Conservation (phyloP, 1,284 basidiomycete species). For the Xerocomus minutiporus region DNA sequence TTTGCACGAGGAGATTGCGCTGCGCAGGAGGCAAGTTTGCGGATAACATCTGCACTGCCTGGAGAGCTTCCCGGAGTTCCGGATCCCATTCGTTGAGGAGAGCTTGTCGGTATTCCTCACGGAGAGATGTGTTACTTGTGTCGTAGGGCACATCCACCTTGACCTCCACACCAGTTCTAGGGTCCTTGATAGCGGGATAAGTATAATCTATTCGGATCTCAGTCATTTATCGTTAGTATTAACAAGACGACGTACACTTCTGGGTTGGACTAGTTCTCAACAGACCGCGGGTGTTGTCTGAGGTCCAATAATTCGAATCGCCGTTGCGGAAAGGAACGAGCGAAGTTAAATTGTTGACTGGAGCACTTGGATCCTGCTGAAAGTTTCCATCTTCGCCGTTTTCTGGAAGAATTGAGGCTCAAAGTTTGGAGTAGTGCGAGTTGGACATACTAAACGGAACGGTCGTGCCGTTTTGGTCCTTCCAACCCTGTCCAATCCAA, state of each 20-base stretch:
- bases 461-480: not conserved
- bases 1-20: slow-evolving; percentile 8
- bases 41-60: not conserved
- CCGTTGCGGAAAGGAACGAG: not conserved
- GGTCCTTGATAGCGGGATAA: slow-evolving; percentile 13
- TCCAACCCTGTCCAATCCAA: not conserved
- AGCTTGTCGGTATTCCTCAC: slow-evolving; percentile 7
- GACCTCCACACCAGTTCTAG: slow-evolving; percentile 2
- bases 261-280: not conserved
- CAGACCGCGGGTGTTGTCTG: not conserved
- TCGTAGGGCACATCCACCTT: slow-evolving; percentile 6
- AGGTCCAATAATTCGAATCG: not conserved
- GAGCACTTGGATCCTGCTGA: not conserved
- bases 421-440: too few species aligned
- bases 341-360: not conserved
- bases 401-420: too few species aligned
- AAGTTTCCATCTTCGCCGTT: too few species aligned
- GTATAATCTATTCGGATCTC: slow-evolving; percentile 16
- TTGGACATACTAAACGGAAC: not conserved
- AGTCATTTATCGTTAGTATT: not conserved
- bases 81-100: slow-evolving; percentile 8
- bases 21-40: not conserved
- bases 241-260: not conserved
- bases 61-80: not conserved
- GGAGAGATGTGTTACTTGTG: not conserved